Conservation (phyloP, 2,329 filamentous ascomycete genomes). For the Aspergillus novoparasiticus region DNA sequence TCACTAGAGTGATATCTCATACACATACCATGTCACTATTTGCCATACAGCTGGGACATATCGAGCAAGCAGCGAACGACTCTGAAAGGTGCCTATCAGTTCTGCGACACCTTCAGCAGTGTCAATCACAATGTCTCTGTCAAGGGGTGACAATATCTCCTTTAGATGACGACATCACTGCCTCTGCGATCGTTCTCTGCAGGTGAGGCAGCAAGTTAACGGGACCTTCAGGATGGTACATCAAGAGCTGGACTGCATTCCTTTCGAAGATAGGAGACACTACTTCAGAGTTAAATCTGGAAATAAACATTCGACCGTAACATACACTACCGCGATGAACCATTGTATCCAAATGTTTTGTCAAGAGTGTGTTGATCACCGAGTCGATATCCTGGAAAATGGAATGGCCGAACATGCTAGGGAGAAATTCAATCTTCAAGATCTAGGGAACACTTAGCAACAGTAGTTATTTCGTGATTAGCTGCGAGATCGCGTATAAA, state of each 20-base stretch:
- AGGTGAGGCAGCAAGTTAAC: background rate
- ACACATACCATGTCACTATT: background rate
- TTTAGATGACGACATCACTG: background rate
- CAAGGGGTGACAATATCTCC: background rate
- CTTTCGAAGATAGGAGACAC: background rate
- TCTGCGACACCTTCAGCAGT: background rate
- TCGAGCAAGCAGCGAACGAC: background rate
- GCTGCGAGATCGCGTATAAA: rapidly evolving
- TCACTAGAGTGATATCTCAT: background rate
- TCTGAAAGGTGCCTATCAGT: background rate
- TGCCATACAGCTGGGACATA: background rate
- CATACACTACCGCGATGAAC: background rate
- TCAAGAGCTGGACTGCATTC: background rate
- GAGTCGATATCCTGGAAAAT: background rate
- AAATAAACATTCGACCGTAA: background rate
- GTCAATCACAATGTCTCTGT: background rate
- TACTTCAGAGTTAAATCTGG: background rate
- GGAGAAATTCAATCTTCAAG: background rate
- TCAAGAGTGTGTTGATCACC: background rate
- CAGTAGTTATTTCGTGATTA: background rate
- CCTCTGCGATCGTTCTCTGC: slow-evolving; percentile 1
- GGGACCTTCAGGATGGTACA: background rate
- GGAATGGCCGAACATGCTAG: background rate
- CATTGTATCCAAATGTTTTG: background rate
- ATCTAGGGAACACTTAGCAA: background rate